phyloP scores from a whole-genome alignment of 495 filamentous ascomycete species.

The Aspergillus campestris region DNA sequence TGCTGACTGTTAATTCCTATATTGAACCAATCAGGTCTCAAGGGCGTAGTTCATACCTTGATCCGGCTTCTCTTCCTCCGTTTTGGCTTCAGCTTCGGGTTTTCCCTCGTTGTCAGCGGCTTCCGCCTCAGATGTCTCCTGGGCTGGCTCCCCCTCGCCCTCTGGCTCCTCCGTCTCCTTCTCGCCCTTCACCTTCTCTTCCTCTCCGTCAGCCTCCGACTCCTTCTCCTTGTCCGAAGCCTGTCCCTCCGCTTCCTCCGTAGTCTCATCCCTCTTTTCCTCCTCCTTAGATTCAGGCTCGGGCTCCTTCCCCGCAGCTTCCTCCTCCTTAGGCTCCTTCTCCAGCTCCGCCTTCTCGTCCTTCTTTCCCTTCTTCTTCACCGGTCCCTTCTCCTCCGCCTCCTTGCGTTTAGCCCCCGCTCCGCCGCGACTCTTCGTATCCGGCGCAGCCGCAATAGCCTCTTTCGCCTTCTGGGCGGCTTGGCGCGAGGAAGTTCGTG shows the following conservation, averaged over 20 bases:
- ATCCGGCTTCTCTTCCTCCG: slow-evolving; percentile 7
- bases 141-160: neutral
- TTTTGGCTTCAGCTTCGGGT: neutral
- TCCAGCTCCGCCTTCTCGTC: slow-evolving; percentile 4
- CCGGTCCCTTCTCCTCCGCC: slow-evolving; percentile 12
- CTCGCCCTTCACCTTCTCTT: slow-evolving; percentile 2
- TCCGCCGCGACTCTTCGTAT: slow-evolving; percentile 14
- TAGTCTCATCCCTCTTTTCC: slow-evolving; percentile 4
- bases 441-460: slow-evolving; percentile 24
- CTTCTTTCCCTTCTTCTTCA: slow-evolving; percentile 29
- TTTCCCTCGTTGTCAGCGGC: neutral
- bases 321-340: slow-evolving; percentile 3
- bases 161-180: slow-evolving; percentile 1
- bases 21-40: too few relatives aligned
- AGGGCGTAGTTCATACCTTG: too few relatives aligned
- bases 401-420: slow-evolving; percentile 31
- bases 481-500: slow-evolving; percentile 33
- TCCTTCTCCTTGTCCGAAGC: neutral
- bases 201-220: slow-evolving; percentile 13
- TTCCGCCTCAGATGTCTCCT: neutral
- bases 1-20: too few relatives aligned
- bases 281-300: slow-evolving; percentile 29
- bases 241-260: neutral
- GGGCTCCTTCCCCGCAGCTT: slow-evolving; percentile 13
- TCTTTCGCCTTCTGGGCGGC: slow-evolving; percentile 41